These are phyloP conservation scores for Crithidia thermophila DNA, from an alignment of 208 protist species.

Conservation along the genomic window DNA sequence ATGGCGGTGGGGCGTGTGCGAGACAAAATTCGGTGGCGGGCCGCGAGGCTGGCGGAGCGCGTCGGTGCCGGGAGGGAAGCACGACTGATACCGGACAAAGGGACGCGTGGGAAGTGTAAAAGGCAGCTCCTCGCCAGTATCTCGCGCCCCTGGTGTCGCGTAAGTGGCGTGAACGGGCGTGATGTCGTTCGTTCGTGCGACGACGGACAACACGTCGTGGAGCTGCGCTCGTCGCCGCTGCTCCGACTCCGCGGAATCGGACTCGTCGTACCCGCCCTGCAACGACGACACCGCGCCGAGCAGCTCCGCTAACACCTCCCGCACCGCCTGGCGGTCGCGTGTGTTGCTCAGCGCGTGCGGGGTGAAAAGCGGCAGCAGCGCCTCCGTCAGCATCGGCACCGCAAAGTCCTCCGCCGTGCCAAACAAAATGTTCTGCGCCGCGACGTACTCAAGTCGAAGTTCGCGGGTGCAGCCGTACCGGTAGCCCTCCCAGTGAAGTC, in stretches of 20 bases:
- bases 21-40: not conserved
- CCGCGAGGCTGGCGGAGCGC: constrained; percentile 31
- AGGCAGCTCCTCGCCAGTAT: not conserved
- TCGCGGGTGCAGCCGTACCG: constrained; percentile 40
- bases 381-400: constrained; percentile 43
- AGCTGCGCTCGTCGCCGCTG: constrained; percentile 13
- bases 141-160: not conserved
- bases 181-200: constrained; percentile 7
- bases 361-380: constrained; percentile 51
- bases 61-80: constrained; percentile 69
- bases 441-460: constrained; percentile 59
- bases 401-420: constrained; percentile 49
- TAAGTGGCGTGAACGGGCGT: not conserved
- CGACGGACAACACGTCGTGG: constrained; percentile 9
- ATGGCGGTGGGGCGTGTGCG: not conserved
- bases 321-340: constrained; percentile 3
- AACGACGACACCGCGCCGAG: constrained; percentile 28
- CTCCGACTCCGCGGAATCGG: constrained; percentile 9
- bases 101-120: constrained; percentile 47
- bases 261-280: constrained; percentile 9
- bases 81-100: constrained; percentile 40
- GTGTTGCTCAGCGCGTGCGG: not conserved
- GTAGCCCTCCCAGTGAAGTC: constrained; percentile 19
- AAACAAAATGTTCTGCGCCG: constrained; percentile 76
- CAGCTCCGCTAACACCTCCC: constrained; percentile 4